phyloP scores from a whole-genome alignment of 2,329 filamentous ascomycete genomes.

The Bipolaris oryzae region DNA sequence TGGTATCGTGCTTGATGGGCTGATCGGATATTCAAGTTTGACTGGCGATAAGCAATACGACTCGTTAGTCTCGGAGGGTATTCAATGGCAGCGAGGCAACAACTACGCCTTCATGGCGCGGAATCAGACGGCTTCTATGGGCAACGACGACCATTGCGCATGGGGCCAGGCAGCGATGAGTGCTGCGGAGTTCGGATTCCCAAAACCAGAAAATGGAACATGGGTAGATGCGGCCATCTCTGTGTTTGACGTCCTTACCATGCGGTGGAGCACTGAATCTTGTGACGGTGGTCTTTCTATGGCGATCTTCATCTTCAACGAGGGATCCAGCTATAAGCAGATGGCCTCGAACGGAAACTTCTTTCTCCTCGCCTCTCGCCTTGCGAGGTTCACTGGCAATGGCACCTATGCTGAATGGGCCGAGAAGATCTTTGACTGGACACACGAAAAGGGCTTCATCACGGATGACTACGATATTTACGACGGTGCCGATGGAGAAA shows the following conservation, averaged over 20 bases:
- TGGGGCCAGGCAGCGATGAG: constrained; percentile 71
- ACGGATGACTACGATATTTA: constrained; percentile 56
- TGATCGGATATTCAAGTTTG: constrained; percentile 51
- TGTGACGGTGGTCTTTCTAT: constrained; percentile 72
- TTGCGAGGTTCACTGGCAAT: constrained; percentile 71
- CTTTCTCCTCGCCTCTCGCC: constrained; percentile 77
- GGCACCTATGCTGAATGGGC: constrained; percentile 64
- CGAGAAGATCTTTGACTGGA: constrained; percentile 64
- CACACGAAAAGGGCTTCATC: constrained; percentile 54
- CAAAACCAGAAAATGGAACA: constrained; percentile 48
- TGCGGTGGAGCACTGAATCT: constrained; percentile 66
- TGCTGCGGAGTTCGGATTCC: constrained; percentile 69
- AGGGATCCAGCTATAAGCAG: constrained; percentile 81
- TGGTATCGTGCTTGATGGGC: constrained; percentile 26
- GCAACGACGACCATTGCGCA: constrained; percentile 73
- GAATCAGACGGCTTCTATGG: constrained; percentile 52
- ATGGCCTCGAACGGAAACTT: constrained; percentile 75
- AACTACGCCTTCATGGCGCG: constrained; percentile 49
- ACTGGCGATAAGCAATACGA: constrained; percentile 53
- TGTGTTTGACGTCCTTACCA: constrained; percentile 72
- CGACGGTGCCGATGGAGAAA: constrained; percentile 52
- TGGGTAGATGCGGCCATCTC: constrained; percentile 71
- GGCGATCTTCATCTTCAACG: constrained; percentile 78
- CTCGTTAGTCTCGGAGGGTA: constrained; percentile 46
- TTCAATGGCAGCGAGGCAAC: constrained; percentile 46